Percentiles rank a stretch among this genome's conserved stretches.
Evolutionary conservation across 1,284 basidiomycete genomes (phyloP).

Genomic region (Moesziomyces globuligerus): DNA sequence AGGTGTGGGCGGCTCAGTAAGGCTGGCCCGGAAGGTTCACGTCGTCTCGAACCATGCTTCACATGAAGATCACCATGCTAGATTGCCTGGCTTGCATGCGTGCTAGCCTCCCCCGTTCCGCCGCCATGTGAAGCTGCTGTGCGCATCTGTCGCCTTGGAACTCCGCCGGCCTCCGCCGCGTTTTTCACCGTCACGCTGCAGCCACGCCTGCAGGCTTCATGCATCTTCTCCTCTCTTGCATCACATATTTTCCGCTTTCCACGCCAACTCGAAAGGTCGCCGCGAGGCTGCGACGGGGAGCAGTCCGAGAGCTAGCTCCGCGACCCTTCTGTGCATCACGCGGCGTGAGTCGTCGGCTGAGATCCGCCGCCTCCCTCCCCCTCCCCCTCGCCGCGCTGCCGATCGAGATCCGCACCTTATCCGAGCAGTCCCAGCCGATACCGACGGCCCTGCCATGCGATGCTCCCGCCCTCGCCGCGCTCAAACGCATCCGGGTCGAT

Average conservation of each 20-base stretch:
- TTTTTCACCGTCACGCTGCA: neutral
- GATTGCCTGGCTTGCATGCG: too few relatives aligned
- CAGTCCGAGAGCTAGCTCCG: too few relatives aligned
- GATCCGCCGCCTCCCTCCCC: neutral
- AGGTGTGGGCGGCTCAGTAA: too few relatives aligned
- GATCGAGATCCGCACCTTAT: neutral
- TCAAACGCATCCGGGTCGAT: slow-evolving; percentile 36
- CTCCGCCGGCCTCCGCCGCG: neutral
- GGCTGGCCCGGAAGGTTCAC: too few relatives aligned
- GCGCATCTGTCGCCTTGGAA: neutral
- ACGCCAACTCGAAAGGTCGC: neutral
- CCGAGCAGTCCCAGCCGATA: slow-evolving; percentile 21
- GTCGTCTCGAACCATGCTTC: too few relatives aligned
- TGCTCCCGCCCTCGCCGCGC: slow-evolving; percentile 27
- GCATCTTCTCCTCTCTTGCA: neutral
- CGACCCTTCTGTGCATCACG: too few relatives aligned
- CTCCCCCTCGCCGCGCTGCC: neutral
- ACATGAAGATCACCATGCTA: too few relatives aligned
- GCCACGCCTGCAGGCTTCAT: neutral
- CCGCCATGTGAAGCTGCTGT: neutral
- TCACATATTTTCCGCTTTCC: neutral
- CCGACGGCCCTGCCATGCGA: slow-evolving; percentile 35
- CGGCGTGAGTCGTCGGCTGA: neutral
- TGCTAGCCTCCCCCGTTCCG: too few relatives aligned
- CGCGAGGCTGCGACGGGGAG: too few relatives aligned